Percentiles rank a stretch among this genome's conserved stretches.
Conservation (phyloP, 345 rosid species). For the Dipteronia dyeriana region DNA sequence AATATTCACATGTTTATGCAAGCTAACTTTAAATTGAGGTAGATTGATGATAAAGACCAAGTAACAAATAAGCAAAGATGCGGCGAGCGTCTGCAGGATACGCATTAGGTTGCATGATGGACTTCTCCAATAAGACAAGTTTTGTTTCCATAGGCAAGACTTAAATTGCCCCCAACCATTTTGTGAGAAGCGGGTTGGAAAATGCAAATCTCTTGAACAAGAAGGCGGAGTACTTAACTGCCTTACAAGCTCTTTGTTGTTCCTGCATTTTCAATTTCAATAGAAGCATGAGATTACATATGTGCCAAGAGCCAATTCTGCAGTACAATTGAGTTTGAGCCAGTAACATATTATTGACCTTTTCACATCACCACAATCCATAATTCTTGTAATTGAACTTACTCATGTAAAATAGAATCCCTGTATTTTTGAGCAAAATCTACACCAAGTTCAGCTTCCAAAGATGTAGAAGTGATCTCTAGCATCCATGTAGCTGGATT, state of each 20-base stretch:
- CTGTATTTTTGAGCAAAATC: conserved; percentile 61
- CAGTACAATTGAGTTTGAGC: background rate
- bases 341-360: background rate
- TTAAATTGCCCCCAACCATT: conserved; percentile 68
- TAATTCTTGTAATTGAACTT: conserved; percentile 25
- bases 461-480: conserved; percentile 60
- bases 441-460: conserved; percentile 57
- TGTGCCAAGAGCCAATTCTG: background rate
- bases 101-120: conserved; percentile 72
- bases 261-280: conserved; percentile 29
- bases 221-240: conserved; percentile 45
- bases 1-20: background rate
- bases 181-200: conserved; percentile 52
- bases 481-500: conserved; percentile 93
- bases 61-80: conserved; percentile 38
- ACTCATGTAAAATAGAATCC: conserved; percentile 52
- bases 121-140: conserved; percentile 83
- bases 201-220: conserved; percentile 57
- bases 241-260: conserved; percentile 46
- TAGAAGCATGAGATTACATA: background rate
- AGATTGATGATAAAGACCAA: background rate
- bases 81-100: conserved; percentile 25
- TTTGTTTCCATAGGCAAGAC: conserved; percentile 76
- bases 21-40: background rate
- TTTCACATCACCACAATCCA: background rate